Base-by-base conservation (phyloP, 768 basidiomycete genomes). In the Favolaschia claudopus region DNA sequence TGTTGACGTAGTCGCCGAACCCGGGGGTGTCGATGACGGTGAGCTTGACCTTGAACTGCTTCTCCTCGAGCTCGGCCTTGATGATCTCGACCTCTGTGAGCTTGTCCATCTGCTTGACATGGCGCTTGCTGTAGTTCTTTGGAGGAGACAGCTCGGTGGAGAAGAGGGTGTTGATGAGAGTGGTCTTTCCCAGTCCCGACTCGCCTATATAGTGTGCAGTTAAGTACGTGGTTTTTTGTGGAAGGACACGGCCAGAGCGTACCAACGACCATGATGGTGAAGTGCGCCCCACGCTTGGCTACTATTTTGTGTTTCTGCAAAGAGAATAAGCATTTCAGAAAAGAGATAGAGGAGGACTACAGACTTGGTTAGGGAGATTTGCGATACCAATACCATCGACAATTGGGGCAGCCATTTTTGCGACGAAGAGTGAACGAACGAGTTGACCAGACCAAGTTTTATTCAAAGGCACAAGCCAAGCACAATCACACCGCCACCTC, bases 1-100 rank as follows among this genome's bases (percentile, higher is more conserved):
- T 99, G 92, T 99, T 99, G 79, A 99, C 96, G 70, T 98, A 99
- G 90, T 99, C 97, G 33, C 97, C 97, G 63, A 99, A 99, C 27
- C 97, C 97, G 52, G 97, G 97, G 12, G 96, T 98, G 77, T 99
- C 97, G 65, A 99, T 96, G 73, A 99, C 97, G 17, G 92, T 96
- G 64, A 99, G 88, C 83, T 98, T 99, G 83, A 98, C 96, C 77
- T 95, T 96, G 88, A 99, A 99, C 72, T 94, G 92, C 74, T 96
- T 94, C 77, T 99, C 97, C 79, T 99, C 97, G 22, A 99, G 87
- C 79, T 98, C 96, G 14, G 96, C 97, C 82, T 99, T 99, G 84
- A 99, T 95, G 50, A 99, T 96, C 72, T 99, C 97, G 55, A 97
- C 91, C 79, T 98, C 96, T 22, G 96, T 98, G 45, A 98, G 87